These are phyloP conservation scores for Pisolithus sp. DNA, from an alignment of 768 basidiomycete genomes.

Conservation along the genomic window DNA sequence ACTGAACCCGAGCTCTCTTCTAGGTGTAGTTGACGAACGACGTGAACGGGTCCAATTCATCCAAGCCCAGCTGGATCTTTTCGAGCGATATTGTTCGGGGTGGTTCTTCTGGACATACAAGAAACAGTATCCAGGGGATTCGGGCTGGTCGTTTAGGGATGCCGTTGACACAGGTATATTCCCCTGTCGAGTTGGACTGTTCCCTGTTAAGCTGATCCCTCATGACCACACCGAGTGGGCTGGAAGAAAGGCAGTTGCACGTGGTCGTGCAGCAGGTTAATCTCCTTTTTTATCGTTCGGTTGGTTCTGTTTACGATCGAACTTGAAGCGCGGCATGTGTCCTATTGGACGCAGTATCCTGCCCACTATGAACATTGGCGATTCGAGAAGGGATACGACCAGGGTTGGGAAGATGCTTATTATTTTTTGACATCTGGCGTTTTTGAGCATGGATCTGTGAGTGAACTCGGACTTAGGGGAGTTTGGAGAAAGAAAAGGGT, in stretches of 20 bases:
- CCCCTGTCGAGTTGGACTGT: constrained; percentile 45
- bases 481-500: constrained; percentile 49
- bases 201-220: constrained; percentile 15
- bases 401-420: constrained; percentile 70
- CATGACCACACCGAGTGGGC: constrained; percentile 15
- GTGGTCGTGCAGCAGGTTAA: constrained; percentile 30
- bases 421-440: constrained; percentile 38
- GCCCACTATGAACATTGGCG: constrained; percentile 62
- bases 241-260: constrained; percentile 24
- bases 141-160: constrained; percentile 69
- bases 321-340: constrained; percentile 30
- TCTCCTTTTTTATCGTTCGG: neutral
- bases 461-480: constrained; percentile 59
- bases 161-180: constrained; percentile 58
- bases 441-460: constrained; percentile 23
- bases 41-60: constrained; percentile 44
- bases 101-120: constrained; percentile 87
- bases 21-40: constrained; percentile 38
- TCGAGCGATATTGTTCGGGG: constrained; percentile 58
- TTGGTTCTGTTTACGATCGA: constrained; percentile 10
- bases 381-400: constrained; percentile 57
- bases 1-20: constrained; percentile 57
- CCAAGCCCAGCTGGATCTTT: constrained; percentile 58
- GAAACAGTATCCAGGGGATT: constrained; percentile 59
- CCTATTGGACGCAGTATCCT: constrained; percentile 42